Base-by-base conservation (phyloP, 2,329 filamentous ascomycete species). In the Aureobasidium subglaciale region DNA sequence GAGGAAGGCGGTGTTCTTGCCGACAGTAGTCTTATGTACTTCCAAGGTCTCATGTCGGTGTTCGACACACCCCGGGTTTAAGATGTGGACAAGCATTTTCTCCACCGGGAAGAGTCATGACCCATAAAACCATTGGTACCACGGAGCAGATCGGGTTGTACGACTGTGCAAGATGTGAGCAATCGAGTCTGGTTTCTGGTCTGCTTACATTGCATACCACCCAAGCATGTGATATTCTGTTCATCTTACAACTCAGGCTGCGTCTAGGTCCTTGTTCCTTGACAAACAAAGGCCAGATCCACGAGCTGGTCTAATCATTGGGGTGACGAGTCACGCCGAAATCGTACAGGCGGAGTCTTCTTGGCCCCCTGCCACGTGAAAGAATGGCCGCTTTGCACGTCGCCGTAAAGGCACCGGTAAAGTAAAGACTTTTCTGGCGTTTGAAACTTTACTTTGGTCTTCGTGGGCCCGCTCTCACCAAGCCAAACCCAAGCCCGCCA, bases 1-100 rank as follows among this genome's bases (percentile, higher is more conserved):
- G 50, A 29, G 38, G 46, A 48, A 48, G 5, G 25, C 49, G 49
- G 49, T 20, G 13, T 41, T 53, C 49, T 53, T 53, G 49, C 49
- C 49, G 27, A 5, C 37, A 50, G 30, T n/a, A 50, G 18, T 16
- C 22, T 20, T 34, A 34, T 7, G 11, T n/a, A n/a, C n/a, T n/a
- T 35, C 27, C 2, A 25, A 38, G 24, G 11, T 50, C 20, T 22
- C 34, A 50, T 35, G 20, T 49, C 45, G 46, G 20, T 16, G 32
- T 50, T 38, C 16, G 48, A 22, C 35, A n/a, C 15, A 24, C 27
- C 24, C 34, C 48, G 35, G 48, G 11, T 50, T 38, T 40, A 16
- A 15, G 15, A 16, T 32, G 20, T 37, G 22, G 35, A 52, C 48
- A 52, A 52, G 48, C 48, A 29, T 52, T 24, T 52, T 52, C 32